These are phyloP conservation scores for Periconia macrospinosa DNA, from an alignment of 2,329 filamentous ascomycete species.

Conservation along the genomic window DNA sequence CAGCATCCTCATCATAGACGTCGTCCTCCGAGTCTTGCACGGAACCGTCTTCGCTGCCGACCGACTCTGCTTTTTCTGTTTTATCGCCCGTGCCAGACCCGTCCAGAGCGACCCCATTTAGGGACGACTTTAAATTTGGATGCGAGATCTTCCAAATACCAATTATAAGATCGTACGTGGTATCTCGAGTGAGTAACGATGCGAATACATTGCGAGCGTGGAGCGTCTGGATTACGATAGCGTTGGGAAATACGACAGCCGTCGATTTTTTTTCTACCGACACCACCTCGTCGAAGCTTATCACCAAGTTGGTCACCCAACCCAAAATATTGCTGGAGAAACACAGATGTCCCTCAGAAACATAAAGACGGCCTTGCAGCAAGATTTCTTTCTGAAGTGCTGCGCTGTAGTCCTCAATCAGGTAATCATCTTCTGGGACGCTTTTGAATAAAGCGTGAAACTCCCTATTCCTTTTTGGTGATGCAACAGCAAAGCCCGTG, in stretches of 20 bases:
- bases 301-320: conserved; percentile 96
- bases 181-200: conserved; percentile 90
- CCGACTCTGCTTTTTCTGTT: conserved; percentile 79
- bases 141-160: conserved; percentile 99
- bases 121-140: conserved; percentile 83
- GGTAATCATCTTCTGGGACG: conserved; percentile 94
- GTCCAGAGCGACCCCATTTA: conserved; percentile 84
- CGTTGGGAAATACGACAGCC: conserved; percentile 93
- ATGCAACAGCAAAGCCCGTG: conserved; percentile 94
- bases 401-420: conserved; percentile 98
- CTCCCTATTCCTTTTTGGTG: conserved; percentile 92
- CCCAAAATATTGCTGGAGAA: conserved; percentile 99
- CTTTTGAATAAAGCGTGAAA: conserved; percentile 94
- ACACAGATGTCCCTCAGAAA: conserved; percentile 95
- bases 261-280: conserved; percentile 97
- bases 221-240: conserved; percentile 92
- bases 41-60: conserved; percentile 46
- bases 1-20: conserved; percentile 77
- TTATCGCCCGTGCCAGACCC: conserved; percentile 81
- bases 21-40: conserved; percentile 74
- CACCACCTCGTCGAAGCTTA: conserved; percentile 97
- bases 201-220: conserved; percentile 96
- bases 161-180: conserved; percentile 94
- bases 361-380: conserved; percentile 88
- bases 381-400: conserved; percentile 94